A percentile compares a stretch with the other conserved stretches of the same genome.
phyloP scores from a whole-genome alignment of 257 asterid genomes.

The Salvia rosmarinus region DNA sequence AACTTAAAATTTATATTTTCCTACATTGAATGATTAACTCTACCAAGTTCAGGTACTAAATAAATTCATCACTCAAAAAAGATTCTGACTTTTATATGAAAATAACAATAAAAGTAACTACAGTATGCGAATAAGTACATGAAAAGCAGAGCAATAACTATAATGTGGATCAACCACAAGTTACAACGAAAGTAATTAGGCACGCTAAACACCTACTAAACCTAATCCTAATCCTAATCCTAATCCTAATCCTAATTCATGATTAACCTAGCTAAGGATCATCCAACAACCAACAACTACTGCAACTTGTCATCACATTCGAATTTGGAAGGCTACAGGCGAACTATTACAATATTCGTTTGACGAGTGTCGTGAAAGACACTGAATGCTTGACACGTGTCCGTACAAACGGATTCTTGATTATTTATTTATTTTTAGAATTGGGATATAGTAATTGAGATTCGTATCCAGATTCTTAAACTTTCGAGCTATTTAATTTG shows the following conservation, averaged over 20 bases:
- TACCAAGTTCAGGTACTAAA: background rate
- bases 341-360: no score
- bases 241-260: background rate
- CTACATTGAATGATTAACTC: background rate
- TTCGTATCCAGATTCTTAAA: no score
- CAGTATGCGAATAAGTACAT: conserved; percentile 26
- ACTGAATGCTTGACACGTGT: no score
- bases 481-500: no score
- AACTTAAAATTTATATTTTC: background rate
- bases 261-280: background rate
- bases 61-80: no score
- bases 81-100: background rate
- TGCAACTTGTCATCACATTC: conserved; percentile 7
- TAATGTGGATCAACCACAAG: conserved; percentile 2
- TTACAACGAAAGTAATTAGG: conserved; percentile 22
- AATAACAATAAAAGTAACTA: background rate
- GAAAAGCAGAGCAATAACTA: conserved; percentile 32
- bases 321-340: background rate
- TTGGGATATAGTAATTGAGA: no score
- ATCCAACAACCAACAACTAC: background rate
- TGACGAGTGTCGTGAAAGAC: no score
- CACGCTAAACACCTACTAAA: conserved; percentile 18
- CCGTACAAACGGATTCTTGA: no score
- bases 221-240: no score
- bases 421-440: no score